Percentiles rank a stretch among this genome's conserved stretches.
phyloP scores from a whole-genome alignment of 345 rosid genomes.

The Rhodamnia rubescens region DNA sequence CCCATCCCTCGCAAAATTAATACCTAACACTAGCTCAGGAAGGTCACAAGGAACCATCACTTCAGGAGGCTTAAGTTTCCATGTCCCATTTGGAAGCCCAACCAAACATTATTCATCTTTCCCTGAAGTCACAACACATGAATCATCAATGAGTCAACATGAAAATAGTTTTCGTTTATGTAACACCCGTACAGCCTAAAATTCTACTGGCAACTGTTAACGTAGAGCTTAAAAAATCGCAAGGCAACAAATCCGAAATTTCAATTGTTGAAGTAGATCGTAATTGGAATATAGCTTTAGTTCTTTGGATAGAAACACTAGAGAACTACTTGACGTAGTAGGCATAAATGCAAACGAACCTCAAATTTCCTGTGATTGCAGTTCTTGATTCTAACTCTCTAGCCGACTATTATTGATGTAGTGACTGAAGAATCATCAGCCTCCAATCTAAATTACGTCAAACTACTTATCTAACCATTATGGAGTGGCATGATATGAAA shows the following conservation, averaged over 20 bases:
- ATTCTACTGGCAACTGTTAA: background rate
- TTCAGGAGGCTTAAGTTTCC: background rate
- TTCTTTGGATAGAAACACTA: background rate
- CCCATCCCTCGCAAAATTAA: background rate
- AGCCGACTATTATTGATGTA: background rate
- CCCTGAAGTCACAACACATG: background rate
- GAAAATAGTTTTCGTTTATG: background rate
- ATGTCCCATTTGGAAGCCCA: background rate
- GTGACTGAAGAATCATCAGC: background rate
- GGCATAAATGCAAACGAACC: background rate
- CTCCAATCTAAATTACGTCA: background rate
- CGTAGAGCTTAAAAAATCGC: background rate
- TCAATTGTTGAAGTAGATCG: background rate
- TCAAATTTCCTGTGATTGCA: background rate
- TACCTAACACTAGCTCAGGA: background rate
- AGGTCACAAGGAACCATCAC: background rate
- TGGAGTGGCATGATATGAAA: background rate
- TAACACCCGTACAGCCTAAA: background rate
- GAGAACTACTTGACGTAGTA: accelerated
- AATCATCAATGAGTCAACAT: background rate
- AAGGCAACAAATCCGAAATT: background rate
- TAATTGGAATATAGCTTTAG: background rate
- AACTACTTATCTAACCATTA: background rate
- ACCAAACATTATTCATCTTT: background rate
- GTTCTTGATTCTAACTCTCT: background rate